phyloP scores from a whole-genome alignment of 164 flowering plant genomes.

The Litsea cubeba region DNA sequence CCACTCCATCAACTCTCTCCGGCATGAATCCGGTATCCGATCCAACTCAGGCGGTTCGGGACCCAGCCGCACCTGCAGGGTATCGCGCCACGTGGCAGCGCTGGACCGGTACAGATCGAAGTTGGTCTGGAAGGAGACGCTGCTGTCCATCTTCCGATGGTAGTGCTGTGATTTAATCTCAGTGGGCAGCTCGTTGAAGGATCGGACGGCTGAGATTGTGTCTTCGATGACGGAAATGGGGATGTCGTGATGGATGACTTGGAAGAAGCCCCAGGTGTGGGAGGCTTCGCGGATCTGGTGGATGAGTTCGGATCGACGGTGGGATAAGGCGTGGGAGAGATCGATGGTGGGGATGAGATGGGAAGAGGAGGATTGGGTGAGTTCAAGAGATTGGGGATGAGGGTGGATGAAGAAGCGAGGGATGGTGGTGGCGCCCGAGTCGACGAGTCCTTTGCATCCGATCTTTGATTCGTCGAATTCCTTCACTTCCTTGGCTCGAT shows the following conservation, averaged over 20 bases:
- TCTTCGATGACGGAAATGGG: slow-evolving; percentile 10
- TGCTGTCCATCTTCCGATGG: neutral
- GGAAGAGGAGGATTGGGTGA: neutral
- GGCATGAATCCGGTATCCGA: slow-evolving; percentile 13
- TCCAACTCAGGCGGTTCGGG: slow-evolving; percentile 9
- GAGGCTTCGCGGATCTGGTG: slow-evolving; percentile 19
- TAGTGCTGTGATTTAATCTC: slow-evolving; percentile 5
- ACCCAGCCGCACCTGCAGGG: slow-evolving; percentile 15
- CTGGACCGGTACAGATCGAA: slow-evolving; percentile 20
- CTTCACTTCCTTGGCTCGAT: slow-evolving; percentile 38
- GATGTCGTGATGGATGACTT: slow-evolving; percentile 23
- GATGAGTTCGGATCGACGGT: slow-evolving; percentile 7
- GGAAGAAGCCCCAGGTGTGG: slow-evolving; percentile 24
- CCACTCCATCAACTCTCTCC: slow-evolving; percentile 44
- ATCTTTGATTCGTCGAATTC: slow-evolving; percentile 56
- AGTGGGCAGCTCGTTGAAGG: slow-evolving; percentile 10
- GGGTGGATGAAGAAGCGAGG: slow-evolving; percentile 61
- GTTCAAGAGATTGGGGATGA: slow-evolving; percentile 23
- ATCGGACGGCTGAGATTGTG: neutral
- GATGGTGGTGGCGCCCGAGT: slow-evolving; percentile 52
- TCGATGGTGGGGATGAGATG: slow-evolving; percentile 24
- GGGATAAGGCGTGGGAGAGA: slow-evolving; percentile 6
- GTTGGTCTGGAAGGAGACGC: slow-evolving; percentile 16
- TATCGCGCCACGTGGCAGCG: slow-evolving; percentile 32
- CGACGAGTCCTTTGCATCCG: slow-evolving; percentile 67